Evolutionary conservation across 495 filamentous ascomycete genomes (phyloP).

Genomic region (Hypoxylon intermedium): DNA sequence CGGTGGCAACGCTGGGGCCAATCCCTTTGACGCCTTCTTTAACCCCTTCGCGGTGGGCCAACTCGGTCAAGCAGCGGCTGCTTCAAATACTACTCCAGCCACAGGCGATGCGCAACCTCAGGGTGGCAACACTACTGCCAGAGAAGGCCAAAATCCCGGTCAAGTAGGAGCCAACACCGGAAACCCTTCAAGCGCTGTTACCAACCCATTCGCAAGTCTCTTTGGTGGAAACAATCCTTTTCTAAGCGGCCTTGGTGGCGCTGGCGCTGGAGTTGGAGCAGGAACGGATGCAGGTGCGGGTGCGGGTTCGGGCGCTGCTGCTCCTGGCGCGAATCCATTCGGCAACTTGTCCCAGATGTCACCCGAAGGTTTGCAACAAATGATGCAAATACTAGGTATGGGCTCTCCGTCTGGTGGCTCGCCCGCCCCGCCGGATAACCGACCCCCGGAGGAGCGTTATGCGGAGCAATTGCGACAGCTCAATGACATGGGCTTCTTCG

Average conservation of each 20-base stretch:
- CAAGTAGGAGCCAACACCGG: slow-evolving; percentile 31
- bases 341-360: slow-evolving; percentile 23
- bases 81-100: slow-evolving; percentile 31
- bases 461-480: slow-evolving; percentile 88
- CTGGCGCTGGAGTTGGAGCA: slow-evolving; percentile 3
- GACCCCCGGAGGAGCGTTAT: slow-evolving; percentile 93
- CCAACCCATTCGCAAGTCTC: slow-evolving; percentile 54
- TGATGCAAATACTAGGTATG: slow-evolving; percentile 48
- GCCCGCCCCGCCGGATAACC: slow-evolving; percentile 71
- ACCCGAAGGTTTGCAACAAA: slow-evolving; percentile 56
- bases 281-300: slow-evolving; percentile 15
- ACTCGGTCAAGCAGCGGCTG: slow-evolving; percentile 33
- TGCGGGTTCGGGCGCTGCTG: background rate
- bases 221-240: slow-evolving; percentile 38
- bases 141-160: slow-evolving; percentile 11
- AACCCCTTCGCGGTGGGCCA: slow-evolving; percentile 39
- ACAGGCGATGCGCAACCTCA: slow-evolving; percentile 15
- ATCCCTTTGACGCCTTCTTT: slow-evolving; percentile 79
- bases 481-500: slow-evolving; percentile 99
- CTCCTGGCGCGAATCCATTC: slow-evolving; percentile 28
- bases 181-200: slow-evolving; percentile 34
- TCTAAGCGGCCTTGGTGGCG: background rate
- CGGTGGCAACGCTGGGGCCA: slow-evolving; percentile 50
- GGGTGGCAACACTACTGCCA: slow-evolving; percentile 19
- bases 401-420: slow-evolving; percentile 44